Evolutionary conservation across 108 stramenopile species (phyloP).

Genomic region (Nitzschia sp.): DNA sequence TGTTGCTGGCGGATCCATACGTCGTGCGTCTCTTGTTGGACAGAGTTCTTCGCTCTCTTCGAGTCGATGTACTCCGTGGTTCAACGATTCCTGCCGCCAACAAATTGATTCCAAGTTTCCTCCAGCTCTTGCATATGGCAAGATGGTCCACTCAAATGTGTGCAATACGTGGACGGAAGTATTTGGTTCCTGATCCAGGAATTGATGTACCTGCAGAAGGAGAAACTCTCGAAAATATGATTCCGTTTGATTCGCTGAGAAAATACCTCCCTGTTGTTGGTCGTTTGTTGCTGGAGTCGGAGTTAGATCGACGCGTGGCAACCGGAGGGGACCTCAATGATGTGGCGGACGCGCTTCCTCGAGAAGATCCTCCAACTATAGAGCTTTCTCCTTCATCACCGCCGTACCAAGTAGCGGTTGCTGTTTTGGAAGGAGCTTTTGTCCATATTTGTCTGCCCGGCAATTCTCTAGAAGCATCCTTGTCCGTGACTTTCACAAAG

Average conservation of each 20-base stretch:
- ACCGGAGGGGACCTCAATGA: constrained; percentile 67
- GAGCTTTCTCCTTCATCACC: constrained; percentile 5
- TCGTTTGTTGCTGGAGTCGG: constrained; percentile 66
- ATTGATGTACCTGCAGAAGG: constrained; percentile 33
- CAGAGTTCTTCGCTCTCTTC: constrained; percentile 58
- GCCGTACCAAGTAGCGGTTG: constrained; percentile 50
- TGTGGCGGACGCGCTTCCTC: constrained; percentile 41
- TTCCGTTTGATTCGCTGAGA: constrained; percentile 61
- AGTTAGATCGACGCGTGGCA: constrained; percentile 62
- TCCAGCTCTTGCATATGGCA: constrained; percentile 81
- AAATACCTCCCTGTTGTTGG: constrained; percentile 59
- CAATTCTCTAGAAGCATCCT: constrained; percentile 63
- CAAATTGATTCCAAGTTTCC: constrained; percentile 62
- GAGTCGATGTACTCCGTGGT: constrained; percentile 52
- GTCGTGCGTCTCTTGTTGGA: constrained; percentile 74
- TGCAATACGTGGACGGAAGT: constrained; percentile 62
- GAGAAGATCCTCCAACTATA: constrained; percentile 10
- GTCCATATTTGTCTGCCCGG: constrained; percentile 72
- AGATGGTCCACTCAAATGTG: constrained; percentile 76
- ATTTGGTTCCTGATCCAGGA: constrained; percentile 65
- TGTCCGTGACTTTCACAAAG: constrained; percentile 64
- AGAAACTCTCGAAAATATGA: constrained; percentile 37
- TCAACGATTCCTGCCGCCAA: constrained; percentile 57
- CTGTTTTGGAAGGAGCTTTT: constrained; percentile 65
- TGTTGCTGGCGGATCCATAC: constrained; percentile 86